phyloP scores from a whole-genome alignment of 2,329 filamentous ascomycete genomes.

The Penicillium corylophilum region DNA sequence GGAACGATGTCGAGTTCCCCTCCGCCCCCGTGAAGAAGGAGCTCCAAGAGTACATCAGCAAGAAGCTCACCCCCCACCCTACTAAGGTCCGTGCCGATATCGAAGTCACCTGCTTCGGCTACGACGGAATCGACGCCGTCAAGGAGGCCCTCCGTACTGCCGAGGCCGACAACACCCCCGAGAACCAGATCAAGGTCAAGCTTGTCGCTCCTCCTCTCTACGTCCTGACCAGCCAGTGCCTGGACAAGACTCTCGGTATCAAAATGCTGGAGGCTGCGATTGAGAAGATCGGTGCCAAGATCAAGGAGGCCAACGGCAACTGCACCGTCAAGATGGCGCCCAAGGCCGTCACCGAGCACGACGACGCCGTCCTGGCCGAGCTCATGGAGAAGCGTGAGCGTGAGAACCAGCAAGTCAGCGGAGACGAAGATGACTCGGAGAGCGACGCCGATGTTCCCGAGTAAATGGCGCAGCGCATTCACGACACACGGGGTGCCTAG shows the following conservation, averaged over 20 bases:
- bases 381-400: constrained; percentile 99
- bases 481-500: constrained; percentile 13
- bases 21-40: constrained; percentile 83
- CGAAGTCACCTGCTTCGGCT: constrained; percentile 91
- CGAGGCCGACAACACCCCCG: constrained; percentile 86
- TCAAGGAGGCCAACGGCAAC: constrained; percentile 73
- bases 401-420: constrained; percentile 96
- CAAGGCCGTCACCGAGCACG: constrained; percentile 97
- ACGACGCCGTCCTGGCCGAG: constrained; percentile 93
- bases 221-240: constrained; percentile 89
- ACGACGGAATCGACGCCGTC: constrained; percentile 97
- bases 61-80: constrained; percentile 95
- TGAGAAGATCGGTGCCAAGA: constrained; percentile 77
- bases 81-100: constrained; percentile 98
- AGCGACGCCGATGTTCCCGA: constrained; percentile 81
- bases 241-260: constrained; percentile 90
- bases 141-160: constrained; percentile 89
- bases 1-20: constrained; percentile 88
- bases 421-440: constrained; percentile 93
- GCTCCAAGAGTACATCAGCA: constrained; percentile 91
- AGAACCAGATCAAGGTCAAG: constrained; percentile 96
- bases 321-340: constrained; percentile 96
- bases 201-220: constrained; percentile 97
- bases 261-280: constrained; percentile 84
- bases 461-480: constrained; percentile 23